Base-by-base conservation (phyloP, 78 protist genomes). In the Dictyostelium citrinum region DNA sequence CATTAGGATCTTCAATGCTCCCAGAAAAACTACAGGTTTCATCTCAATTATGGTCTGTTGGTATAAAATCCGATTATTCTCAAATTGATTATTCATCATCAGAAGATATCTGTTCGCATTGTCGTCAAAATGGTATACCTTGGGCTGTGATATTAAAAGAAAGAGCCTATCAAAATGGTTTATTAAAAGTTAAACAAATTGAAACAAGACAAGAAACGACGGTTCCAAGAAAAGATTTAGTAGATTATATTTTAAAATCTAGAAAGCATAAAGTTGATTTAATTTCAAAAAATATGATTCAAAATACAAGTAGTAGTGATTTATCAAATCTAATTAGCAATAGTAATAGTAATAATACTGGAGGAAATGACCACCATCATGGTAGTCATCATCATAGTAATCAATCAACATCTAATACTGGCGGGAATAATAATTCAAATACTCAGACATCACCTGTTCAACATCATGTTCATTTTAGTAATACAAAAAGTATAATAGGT, bases 1-100 rank as follows among this genome's bases (percentile, higher is more conserved):
- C 90, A 16, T 39, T 82, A 0, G 95, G 95, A 5, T 27, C 77
- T 0, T 37, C 55, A 17, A 77, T 91, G 95, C n/a, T 91, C 0
- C 70, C 72, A n/a, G 95, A 91, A 61, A 91, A 84, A 79, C 82
- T 91, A 43, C 90, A 91, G 24, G 78, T 91, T 4, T 45, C 90
- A 9, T 43, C 84, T 20, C 91, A 91, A 58, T 43, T 91, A 5
- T 91, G 95, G 95, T n/a, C 95, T 10, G 71, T 82, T 39, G 55
- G 74, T 58, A 70, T 91, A 16, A 43, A 35, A 22, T 76, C 77
- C 12, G 92, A 86, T 11, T 86, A 86, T 22, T 86, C 92, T 2
- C 92, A 49, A 45, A 58, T 16, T 14, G 92, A 86, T 12, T 86
- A 86, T 12, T 41, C 68, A 6, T 75, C 27, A 24, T 76, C 51